These are phyloP conservation scores for Aquanectria penicillioides DNA, from an alignment of 2,329 filamentous ascomycete genomes.

Conservation along the genomic window DNA sequence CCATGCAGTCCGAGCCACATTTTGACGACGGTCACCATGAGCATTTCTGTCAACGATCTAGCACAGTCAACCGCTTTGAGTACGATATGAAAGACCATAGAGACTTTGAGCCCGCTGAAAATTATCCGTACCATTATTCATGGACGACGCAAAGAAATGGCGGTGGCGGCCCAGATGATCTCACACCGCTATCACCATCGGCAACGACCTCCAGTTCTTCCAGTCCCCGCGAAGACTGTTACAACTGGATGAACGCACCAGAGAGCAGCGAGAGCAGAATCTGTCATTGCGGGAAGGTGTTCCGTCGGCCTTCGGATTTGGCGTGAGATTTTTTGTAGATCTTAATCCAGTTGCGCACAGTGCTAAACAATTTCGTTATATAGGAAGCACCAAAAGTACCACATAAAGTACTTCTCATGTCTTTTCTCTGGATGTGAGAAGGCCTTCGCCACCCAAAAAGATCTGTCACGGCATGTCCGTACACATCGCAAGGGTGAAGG, in stretches of 20 bases:
- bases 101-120: not conserved
- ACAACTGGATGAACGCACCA: slow-evolving; percentile 23
- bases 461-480: slow-evolving; percentile 38
- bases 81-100: slow-evolving; percentile 1
- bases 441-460: slow-evolving; percentile 41
- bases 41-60: not conserved
- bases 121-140: not conserved
- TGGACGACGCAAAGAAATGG: slow-evolving; percentile 3
- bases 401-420: slow-evolving; percentile 42
- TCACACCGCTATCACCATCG: slow-evolving; percentile 22
- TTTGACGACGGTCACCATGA: not conserved
- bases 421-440: slow-evolving; percentile 38
- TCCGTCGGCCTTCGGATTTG: slow-evolving; percentile 40
- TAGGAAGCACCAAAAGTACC: slow-evolving; percentile 43
- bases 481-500: slow-evolving; percentile 42
- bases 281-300: slow-evolving; percentile 40
- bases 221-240: slow-evolving; percentile 34
- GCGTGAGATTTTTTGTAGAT: too few species aligned
- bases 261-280: slow-evolving; percentile 28
- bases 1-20: slow-evolving; percentile 15
- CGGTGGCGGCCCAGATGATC: not conserved
- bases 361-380: slow-evolving; percentile 9
- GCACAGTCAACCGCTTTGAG: not conserved
- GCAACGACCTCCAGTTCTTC: slow-evolving; percentile 33
- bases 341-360: too few species aligned